phyloP scores from a whole-genome alignment of 805 yeast genomes.

The Middelhovenomyces tepae region DNA sequence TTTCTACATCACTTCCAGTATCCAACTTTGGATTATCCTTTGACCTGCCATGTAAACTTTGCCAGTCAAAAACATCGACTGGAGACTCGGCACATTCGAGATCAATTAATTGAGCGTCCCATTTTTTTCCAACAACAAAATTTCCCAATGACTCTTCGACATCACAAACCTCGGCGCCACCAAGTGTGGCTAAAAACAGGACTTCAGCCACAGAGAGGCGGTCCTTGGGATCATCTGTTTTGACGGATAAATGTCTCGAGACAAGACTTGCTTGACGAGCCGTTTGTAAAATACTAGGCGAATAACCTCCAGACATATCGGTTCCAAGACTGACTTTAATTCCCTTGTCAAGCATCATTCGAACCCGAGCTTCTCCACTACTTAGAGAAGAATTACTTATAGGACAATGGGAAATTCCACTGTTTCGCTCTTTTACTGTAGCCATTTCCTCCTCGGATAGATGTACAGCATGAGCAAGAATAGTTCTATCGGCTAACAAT shows the following conservation, averaged over 20 bases:
- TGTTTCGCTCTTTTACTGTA: slow-evolving; percentile 41
- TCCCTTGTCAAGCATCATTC: slow-evolving; percentile 52
- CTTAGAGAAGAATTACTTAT: slow-evolving; percentile 80
- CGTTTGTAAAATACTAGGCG: slow-evolving; percentile 53
- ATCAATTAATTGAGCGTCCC: slow-evolving; percentile 77
- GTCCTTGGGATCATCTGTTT: slow-evolving; percentile 34
- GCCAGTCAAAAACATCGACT: slow-evolving; percentile 73
- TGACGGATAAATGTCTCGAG: slow-evolving; percentile 63
- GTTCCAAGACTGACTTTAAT: slow-evolving; percentile 77
- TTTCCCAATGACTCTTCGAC: slow-evolving; percentile 53
- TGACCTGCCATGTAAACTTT: slow-evolving; percentile 24
- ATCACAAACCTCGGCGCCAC: slow-evolving; percentile 76
- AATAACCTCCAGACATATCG: slow-evolving; percentile 70
- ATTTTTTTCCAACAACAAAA: slow-evolving; percentile 68
- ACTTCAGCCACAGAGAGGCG: slow-evolving; percentile 63
- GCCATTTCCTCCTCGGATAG: slow-evolving; percentile 55
- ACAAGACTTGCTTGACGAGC: slow-evolving; percentile 66
- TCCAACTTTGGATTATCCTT: slow-evolving; percentile 3
- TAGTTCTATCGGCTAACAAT: slow-evolving; percentile 55
- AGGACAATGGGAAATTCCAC: slow-evolving; percentile 91
- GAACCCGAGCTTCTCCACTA: slow-evolving; percentile 82
- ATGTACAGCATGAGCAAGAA: slow-evolving; percentile 86
- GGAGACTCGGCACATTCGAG: slow-evolving; percentile 44
- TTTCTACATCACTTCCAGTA: slow-evolving; percentile 18
- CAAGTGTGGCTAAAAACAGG: slow-evolving; percentile 72